Percentiles rank a stretch among this genome's conserved stretches.
These are phyloP conservation scores for Fusarium pininemorale DNA, from an alignment of 2,329 filamentous ascomycete species.

Conservation along the genomic window DNA sequence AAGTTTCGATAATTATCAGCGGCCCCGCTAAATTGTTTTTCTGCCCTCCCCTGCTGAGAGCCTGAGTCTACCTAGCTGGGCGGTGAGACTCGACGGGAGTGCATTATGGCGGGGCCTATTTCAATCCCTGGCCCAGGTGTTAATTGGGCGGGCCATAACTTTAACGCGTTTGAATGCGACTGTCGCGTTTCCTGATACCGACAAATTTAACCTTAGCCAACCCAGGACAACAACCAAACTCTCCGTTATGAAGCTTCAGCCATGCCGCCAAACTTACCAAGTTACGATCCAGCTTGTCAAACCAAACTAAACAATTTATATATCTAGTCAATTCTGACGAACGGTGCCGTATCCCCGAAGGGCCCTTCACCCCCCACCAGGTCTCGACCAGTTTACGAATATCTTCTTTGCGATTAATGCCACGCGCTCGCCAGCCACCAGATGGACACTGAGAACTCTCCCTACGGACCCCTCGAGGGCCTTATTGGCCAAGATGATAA, in stretches of 20 bases:
- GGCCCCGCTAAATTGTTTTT: conserved; percentile 42
- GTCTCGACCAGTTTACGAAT: conserved; percentile 1
- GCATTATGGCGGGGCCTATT: neutral
- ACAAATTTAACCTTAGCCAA: conserved; percentile 7
- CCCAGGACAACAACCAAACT: neutral
- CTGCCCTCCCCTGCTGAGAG: conserved; percentile 32
- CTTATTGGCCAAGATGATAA: neutral
- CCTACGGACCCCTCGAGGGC: conserved; percentile 8
- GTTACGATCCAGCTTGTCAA: neutral
- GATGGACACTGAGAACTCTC: conserved; percentile 27
- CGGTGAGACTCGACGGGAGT: conserved; percentile 19
- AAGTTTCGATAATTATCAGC: conserved; percentile 21
- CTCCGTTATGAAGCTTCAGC: conserved; percentile 1
- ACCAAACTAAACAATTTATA: neutral
- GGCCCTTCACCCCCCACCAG: neutral
- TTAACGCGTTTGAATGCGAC: conserved; percentile 32
- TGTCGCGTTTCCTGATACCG: conserved; percentile 32
- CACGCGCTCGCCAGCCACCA: neutral
- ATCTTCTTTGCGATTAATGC: neutral
- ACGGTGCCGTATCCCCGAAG: neutral
- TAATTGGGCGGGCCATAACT: conserved; percentile 25
- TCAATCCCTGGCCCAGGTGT: neutral
- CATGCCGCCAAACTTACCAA: neutral
- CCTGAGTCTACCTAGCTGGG: neutral
- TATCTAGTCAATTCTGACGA: neutral